These are phyloP conservation scores for Macrolepiota dolichaula DNA, from an alignment of 768 basidiomycete species.

Conservation along the genomic window DNA sequence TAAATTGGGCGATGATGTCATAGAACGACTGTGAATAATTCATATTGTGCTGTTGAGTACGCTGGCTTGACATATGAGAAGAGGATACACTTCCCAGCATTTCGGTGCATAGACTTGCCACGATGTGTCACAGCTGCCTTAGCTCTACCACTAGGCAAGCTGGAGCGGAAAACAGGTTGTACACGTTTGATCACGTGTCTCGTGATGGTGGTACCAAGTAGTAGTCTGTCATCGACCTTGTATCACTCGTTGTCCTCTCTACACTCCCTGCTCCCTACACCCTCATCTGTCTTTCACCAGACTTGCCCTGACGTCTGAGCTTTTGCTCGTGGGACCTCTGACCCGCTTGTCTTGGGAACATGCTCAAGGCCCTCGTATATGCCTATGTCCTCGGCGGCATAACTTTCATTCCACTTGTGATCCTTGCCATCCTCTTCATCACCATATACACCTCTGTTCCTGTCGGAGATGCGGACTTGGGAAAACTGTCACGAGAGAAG, in stretches of 20 bases:
- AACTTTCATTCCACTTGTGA: slow-evolving; percentile 81
- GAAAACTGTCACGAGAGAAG: slow-evolving; percentile 33
- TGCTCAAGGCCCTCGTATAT: slow-evolving; percentile 75
- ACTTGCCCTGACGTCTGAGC: slow-evolving; percentile 1
- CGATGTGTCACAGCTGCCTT: no score
- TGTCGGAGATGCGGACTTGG: slow-evolving; percentile 51
- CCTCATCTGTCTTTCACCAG: slow-evolving; percentile 4
- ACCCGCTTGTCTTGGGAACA: slow-evolving; percentile 24
- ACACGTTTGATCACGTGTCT: background rate
- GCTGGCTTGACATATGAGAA: no score
- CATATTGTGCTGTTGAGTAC: background rate
- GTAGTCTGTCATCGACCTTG: background rate
- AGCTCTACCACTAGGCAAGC: background rate
- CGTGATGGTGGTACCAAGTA: background rate
- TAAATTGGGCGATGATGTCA: background rate
- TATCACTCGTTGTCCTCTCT: slow-evolving; percentile 1
- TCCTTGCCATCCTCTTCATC: slow-evolving; percentile 54
- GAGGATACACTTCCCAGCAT: no score
- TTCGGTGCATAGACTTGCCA: no score
- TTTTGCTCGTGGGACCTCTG: slow-evolving; percentile 5
- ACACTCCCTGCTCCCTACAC: background rate
- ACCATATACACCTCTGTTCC: slow-evolving; percentile 84
- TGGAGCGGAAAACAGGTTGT: background rate
- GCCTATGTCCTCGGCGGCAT: slow-evolving; percentile 89
- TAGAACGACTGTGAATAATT: background rate